A percentile compares a stretch with the other conserved stretches of the same genome.
These are phyloP conservation scores for Acer yangbiense DNA, from an alignment of 345 rosid genomes.

Conservation along the genomic window DNA sequence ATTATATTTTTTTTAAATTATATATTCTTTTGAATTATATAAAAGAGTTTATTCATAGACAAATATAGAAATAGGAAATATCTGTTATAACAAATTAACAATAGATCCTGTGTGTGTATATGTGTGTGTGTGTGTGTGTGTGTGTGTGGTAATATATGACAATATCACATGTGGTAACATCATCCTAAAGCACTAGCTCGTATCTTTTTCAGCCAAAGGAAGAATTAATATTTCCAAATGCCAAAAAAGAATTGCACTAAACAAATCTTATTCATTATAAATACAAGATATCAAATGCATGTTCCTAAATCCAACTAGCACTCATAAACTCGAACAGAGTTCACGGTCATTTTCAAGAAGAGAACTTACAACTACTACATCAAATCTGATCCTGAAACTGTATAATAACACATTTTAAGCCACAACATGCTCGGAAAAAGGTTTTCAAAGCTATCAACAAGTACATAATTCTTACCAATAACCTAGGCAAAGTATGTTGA, in stretches of 20 bases:
- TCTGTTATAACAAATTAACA: no score
- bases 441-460: background rate
- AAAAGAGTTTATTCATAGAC: no score
- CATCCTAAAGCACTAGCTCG: background rate
- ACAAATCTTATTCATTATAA: slow-evolving; percentile 2
- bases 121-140: no score
- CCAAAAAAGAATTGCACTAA: background rate
- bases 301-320: background rate
- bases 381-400: background rate
- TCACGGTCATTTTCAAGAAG: background rate
- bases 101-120: no score
- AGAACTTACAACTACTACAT: slow-evolving; percentile 5
- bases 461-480: background rate
- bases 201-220: background rate
- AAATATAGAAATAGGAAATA: no score
- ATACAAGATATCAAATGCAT: background rate
- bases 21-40: no score
- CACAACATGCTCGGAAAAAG: background rate
- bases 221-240: background rate
- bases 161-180: no score
- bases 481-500: background rate
- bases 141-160: no score
- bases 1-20: no score
- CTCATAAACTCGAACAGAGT: no score
- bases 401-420: background rate